These are phyloP conservation scores for Harringtonia lauricola DNA, from an alignment of 2,329 filamentous ascomycete genomes.

Conservation along the genomic window DNA sequence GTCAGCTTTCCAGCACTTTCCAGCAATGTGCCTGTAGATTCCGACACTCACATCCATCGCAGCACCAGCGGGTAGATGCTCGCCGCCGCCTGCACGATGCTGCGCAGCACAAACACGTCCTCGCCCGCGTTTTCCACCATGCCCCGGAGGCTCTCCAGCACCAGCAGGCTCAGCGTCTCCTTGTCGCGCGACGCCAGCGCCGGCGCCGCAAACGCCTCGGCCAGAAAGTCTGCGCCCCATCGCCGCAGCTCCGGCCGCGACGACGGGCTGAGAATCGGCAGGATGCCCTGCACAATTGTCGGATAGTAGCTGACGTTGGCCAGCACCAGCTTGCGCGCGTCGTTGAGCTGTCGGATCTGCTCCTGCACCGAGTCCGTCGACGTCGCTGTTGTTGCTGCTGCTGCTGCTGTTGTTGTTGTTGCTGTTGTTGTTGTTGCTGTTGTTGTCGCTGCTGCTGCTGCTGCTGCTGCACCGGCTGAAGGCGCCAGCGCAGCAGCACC, in stretches of 20 bases:
- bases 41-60: slow-evolving; percentile 79
- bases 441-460: not conserved
- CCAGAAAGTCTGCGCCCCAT: slow-evolving; percentile 95
- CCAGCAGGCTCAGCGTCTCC: slow-evolving; percentile 63
- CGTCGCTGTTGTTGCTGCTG: not conserved
- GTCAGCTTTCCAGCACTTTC: slow-evolving; percentile 5
- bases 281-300: slow-evolving; percentile 80
- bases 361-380: slow-evolving; percentile 44
- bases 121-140: slow-evolving; percentile 62
- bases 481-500: too few relatives aligned
- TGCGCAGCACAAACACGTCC: slow-evolving; percentile 72
- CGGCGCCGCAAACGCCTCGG: slow-evolving; percentile 93
- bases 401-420: too few relatives aligned
- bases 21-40: not conserved
- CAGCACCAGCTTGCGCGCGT: slow-evolving; percentile 81
- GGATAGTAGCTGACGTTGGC: slow-evolving; percentile 81
- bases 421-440: not conserved
- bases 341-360: slow-evolving; percentile 79
- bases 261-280: slow-evolving; percentile 76
- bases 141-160: slow-evolving; percentile 64
- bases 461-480: too few relatives aligned
- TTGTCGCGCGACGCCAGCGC: slow-evolving; percentile 67
- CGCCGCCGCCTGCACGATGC: slow-evolving; percentile 75
- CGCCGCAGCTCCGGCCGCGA: slow-evolving; percentile 71
- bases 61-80: slow-evolving; percentile 90